phyloP scores from a whole-genome alignment of 495 filamentous ascomycete genomes.

The Diplogelasinospora grovesii region DNA sequence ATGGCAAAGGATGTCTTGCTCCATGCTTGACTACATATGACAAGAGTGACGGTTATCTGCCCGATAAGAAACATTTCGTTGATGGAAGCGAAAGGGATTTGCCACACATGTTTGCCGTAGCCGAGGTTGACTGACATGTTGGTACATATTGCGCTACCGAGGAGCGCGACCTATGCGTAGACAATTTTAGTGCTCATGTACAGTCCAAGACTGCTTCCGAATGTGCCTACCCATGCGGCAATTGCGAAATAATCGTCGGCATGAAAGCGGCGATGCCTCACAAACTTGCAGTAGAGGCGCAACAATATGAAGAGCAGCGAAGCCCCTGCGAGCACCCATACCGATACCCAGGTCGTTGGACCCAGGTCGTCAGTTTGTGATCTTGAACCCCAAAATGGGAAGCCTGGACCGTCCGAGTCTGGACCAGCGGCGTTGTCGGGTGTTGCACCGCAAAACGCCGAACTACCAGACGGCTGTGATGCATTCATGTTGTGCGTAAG shows the following conservation, averaged over 20 bases:
- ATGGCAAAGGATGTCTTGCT: constrained; percentile 30
- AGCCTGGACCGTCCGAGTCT: no score
- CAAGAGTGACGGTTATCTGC: constrained; percentile 17
- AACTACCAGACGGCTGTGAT: no score
- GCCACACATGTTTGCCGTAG: constrained; percentile 25
- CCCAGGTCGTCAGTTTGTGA: constrained; percentile 10
- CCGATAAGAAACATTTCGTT: constrained; percentile 19
- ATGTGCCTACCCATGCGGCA: constrained; percentile 20
- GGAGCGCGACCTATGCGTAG: constrained; percentile 11
- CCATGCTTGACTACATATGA: constrained; percentile 22
- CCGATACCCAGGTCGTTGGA: constrained; percentile 10
- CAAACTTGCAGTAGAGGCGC: constrained; percentile 28
- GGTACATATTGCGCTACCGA: constrained; percentile 14
- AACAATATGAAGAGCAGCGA: constrained; percentile 20
- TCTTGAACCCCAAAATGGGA: constrained; percentile 4
- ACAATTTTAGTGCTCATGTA: no score
- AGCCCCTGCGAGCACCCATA: constrained; percentile 23
- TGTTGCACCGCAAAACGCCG: no score
- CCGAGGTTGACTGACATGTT: constrained; percentile 16
- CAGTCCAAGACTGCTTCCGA: no score
- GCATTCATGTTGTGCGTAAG: neutral
- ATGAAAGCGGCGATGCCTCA: constrained; percentile 18
- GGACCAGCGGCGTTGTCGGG: no score
- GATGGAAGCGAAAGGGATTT: constrained; percentile 13
- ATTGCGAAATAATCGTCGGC: constrained; percentile 21